Percentiles rank a stretch among this genome's conserved stretches.
Evolutionary conservation across 2,329 filamentous ascomycete genomes (phyloP).

Genomic region (Diaporthe australafricana): DNA sequence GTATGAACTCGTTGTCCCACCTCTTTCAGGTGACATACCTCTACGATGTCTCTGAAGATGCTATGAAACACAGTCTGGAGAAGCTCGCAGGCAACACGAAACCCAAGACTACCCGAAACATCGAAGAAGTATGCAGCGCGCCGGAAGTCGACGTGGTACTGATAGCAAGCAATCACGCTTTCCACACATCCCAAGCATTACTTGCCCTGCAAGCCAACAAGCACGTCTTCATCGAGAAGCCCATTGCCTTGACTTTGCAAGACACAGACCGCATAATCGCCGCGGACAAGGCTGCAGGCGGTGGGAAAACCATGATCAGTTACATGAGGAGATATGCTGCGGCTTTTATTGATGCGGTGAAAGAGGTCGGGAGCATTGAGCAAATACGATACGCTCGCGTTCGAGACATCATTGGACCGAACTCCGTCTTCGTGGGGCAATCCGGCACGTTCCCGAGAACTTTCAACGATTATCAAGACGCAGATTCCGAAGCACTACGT

Average conservation of each 20-base stretch:
- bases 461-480: background rate
- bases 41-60: conserved; percentile 60
- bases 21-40: conserved; percentile 60
- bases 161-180: conserved; percentile 60
- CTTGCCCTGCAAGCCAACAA: conserved; percentile 65
- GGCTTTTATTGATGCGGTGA: conserved; percentile 63
- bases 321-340: conserved; percentile 72
- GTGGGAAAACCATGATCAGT: conserved; percentile 64
- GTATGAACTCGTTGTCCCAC: conserved; percentile 55
- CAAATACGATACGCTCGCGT: conserved; percentile 8
- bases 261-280: conserved; percentile 59
- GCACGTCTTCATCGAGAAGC: conserved; percentile 70
- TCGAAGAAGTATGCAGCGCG: conserved; percentile 55
- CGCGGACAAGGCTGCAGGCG: conserved; percentile 57
- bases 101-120: conserved; percentile 49
- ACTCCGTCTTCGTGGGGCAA: conserved; percentile 6
- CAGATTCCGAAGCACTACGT: background rate
- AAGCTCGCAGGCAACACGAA: conserved; percentile 38
- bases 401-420: background rate
- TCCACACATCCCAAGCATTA: conserved; percentile 64
- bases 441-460: conserved; percentile 7
- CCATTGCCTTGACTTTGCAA: conserved; percentile 60
- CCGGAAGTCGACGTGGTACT: conserved; percentile 48
- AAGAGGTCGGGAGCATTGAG: conserved; percentile 50
- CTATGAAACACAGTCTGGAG: conserved; percentile 43